Base-by-base conservation (phyloP, 1,284 basidiomycete species). In the Pisolithus thermaeus region DNA sequence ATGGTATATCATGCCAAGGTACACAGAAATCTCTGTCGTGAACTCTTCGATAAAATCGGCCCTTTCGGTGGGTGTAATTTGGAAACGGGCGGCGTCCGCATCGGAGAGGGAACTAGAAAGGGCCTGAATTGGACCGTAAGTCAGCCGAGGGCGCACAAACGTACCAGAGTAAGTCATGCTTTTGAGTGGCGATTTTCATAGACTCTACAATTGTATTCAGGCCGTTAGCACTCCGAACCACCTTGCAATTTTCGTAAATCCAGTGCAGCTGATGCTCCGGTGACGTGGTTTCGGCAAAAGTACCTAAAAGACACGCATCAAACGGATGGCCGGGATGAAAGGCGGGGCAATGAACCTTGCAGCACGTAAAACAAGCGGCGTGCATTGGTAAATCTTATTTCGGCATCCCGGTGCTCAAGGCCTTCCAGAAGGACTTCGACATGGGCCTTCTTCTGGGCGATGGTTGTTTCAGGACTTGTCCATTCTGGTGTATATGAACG, bases 191-290 rank as follows among this genome's bases (percentile, higher is more conserved):
- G 53, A 93, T 89, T 68, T 93, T 94, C 70, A 97, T 80, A 8
- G 92, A 92, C 60, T 90, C 84, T 20, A 96, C 81, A 30, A 97
- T 87, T 50, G 80, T 82, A 58, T 82, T 84, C 11, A 97, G 71
- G 16, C 95, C 96, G 64, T 97, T 93, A 0, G 88, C 86, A 23
- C 79, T 76, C 50, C 94, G 80, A 2, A 98, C 86, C 32, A 90
- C 77, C 64, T 90, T 91, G 62, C 91, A 91, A 64, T 98, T 98
- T 68, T 96, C 89, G 55, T 92, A 88, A 59, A 99, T 90, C 89
- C 94, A 96, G 58, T 95, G 90, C 42, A 99, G 72, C 67, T 99
- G 97, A 66, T 97, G 87, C 61, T 97, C 92, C 0, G 92, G 88
- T 30, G 91, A 92, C 5, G 81, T 81, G 0, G 93, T 94, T 68